These are phyloP conservation scores for Myxozyma geophila DNA, from an alignment of 805 yeast genomes.

Conservation along the genomic window DNA sequence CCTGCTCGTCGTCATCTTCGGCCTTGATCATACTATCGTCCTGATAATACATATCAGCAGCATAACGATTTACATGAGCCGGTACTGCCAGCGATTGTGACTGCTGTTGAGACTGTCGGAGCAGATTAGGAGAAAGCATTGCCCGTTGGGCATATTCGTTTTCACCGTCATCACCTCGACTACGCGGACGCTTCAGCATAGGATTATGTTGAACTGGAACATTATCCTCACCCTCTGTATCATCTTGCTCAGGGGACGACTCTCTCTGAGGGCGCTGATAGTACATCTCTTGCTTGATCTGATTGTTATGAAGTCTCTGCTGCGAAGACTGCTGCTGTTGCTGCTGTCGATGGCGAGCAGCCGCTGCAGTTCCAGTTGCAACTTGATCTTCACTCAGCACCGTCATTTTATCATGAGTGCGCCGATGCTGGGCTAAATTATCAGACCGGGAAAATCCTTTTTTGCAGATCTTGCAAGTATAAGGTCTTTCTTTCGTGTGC, in stretches of 20 bases:
- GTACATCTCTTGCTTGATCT: constrained; percentile 13
- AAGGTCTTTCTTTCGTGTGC: constrained; percentile 37
- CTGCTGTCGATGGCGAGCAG: constrained; percentile 28
- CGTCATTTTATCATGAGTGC: constrained; percentile 36
- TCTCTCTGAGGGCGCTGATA: not conserved
- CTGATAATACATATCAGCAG: constrained; percentile 3
- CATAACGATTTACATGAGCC: not conserved
- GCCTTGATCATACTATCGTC: not conserved
- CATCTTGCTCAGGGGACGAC: constrained; percentile 6
- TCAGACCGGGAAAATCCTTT: constrained; percentile 36
- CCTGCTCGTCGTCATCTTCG: constrained; percentile 10
- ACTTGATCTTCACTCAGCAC: constrained; percentile 28
- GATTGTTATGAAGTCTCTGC: constrained; percentile 1
- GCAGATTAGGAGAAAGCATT: not conserved
- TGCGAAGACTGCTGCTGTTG: constrained; percentile 19
- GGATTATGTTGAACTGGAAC: not conserved
- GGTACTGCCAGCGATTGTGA: not conserved
- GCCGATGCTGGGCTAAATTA: constrained; percentile 34
- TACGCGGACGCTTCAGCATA: not conserved
- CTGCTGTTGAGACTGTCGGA: constrained; percentile 2
- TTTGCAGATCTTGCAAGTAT: constrained; percentile 32
- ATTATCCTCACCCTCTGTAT: not conserved
- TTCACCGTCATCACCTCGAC: not conserved
- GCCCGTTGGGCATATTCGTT: not conserved
- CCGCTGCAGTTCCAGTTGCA: constrained; percentile 23